Base-by-base conservation (phyloP, 2,329 filamentous ascomycete species). In the Claviceps sp. region DNA sequence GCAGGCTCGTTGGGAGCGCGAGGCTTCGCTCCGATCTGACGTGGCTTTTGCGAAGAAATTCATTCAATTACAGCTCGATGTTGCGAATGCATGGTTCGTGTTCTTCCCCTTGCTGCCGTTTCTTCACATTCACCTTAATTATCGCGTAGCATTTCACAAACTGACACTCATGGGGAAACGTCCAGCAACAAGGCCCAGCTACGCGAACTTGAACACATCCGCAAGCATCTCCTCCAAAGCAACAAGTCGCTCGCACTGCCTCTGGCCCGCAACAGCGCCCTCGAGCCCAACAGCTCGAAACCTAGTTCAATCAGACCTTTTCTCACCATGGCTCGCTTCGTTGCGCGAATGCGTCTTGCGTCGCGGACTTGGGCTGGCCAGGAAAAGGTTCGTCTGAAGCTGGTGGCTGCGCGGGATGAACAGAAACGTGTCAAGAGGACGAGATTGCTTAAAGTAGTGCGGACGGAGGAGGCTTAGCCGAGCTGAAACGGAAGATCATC, bases 141-240 rank as follows among this genome's bases (percentile, higher is more conserved):
- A 11, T 22, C 6, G 18, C 18, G 4, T 4, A 24, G 9, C 38
- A 22, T 2, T 26, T 14, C 22, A 14, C 42, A 24, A 45, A 41
- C 49, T 18, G 26, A 56, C 43, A 46, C 22, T 26, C 22, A 16
- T 26, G 20, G 7, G 14, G 4, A 3, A 14, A 40, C 41, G 41
- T 20, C 66, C 67, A 97, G 93, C 72, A 98, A 97, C 72, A 85
- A 91, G 67, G 86, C 88, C 55, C 89, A 97, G 65, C 82, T 97
- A 54, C 81, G 83, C 50, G 85, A 96, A 63, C 82, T 97, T 56
- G 80, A 85, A 60, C 79, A 86, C 60, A 95, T 96, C 74, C 88
- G 70, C 57, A 68, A 65, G 56, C 65, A 70, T 50, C 59, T 70
- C 47, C 66, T 70, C 44, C 65, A 68, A 56, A 67, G 63, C 61